Percentiles rank a stretch among this genome's conserved stretches.
These are phyloP conservation scores for Rhinocladiella mackenziei DNA, from an alignment of 2,329 filamentous ascomycete species.

Conservation along the genomic window DNA sequence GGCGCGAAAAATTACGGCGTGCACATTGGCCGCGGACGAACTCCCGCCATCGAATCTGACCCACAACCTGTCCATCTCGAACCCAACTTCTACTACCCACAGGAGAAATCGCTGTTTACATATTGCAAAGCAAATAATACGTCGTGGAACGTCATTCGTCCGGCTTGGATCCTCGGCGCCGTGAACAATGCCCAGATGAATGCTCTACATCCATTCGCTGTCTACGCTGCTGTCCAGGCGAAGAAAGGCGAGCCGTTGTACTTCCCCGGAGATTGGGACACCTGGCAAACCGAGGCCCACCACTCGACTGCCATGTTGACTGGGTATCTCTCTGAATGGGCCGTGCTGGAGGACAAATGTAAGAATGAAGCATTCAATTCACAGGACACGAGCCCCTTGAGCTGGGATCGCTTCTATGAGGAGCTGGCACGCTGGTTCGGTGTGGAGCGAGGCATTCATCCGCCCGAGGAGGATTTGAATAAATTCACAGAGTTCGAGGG, in stretches of 20 bases:
- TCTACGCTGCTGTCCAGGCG: conserved; percentile 49
- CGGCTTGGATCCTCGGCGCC: conserved; percentile 46
- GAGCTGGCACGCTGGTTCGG: conserved; percentile 46
- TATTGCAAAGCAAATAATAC: conserved; percentile 41
- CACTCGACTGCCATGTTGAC: conserved; percentile 48
- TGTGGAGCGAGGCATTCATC: conserved; percentile 34
- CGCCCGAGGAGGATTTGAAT: conserved; percentile 31
- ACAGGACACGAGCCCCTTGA: conserved; percentile 44
- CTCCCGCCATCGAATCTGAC: conserved; percentile 47
- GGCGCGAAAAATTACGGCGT: conserved; percentile 53
- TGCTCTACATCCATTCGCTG: conserved; percentile 45
- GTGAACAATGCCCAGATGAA: conserved; percentile 43
- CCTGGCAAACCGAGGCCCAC: conserved; percentile 45
- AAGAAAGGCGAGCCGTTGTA: conserved; percentile 41
- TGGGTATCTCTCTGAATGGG: conserved; percentile 50
- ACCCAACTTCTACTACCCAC: conserved; percentile 54
- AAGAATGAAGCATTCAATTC: conserved; percentile 50
- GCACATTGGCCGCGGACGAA: conserved; percentile 45
- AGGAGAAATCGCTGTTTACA: conserved; percentile 48
- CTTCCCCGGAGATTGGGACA: conserved; percentile 43
- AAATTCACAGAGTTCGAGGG: conserved; percentile 19
- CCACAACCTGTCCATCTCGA: conserved; percentile 41
- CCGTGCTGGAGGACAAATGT: conserved; percentile 41
- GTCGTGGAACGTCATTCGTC: conserved; percentile 48
- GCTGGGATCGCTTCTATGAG: conserved; percentile 49